Base-by-base conservation (phyloP, 176 grass and related monocot species). In the Oryza punctata region DNA sequence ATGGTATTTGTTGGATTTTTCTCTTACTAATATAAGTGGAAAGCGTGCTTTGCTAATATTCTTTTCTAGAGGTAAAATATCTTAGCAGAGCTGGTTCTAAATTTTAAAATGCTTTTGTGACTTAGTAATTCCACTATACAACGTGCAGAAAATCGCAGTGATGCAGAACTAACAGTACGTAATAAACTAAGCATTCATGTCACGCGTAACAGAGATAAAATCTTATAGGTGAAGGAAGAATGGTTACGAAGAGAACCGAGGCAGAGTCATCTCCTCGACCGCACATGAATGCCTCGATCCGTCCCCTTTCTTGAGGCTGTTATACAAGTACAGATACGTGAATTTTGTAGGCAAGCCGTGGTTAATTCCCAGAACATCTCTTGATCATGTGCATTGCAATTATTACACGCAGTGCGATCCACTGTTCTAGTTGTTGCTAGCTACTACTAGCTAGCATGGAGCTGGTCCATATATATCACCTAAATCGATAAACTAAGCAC, bases 251-350 rank as follows among this genome's bases (percentile, higher is more conserved):
- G 19, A 63, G 70, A 83, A 82, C 26, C 65, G 73, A 75, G 30
- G 60, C 75, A 38, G 75, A 69, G 81, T 19, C 67, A 86, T 92
- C 78, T 82, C 68, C 87, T 90, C 80, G 81, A 30, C 82, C 60
- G 54, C 82, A 86, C 88, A 86, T 87, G 88, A 57, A 90, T 91
- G 82, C 87, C 85, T 77, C 76, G 76, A 76, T 77, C 73, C 70
- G 54, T 67, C 72, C 78, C 78, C 73, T 32, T 77, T 44, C 78
- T 59, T 77, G 78, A 89, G 69, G 81, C 35, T 37, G 57, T 24
- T 61, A 61, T 11, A 61, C 57, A 11, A 61, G n/a, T 32, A 11
- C 13, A 1, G 38, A 24, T 41, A n/a, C 35, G 47, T 74, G 76
- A 82, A 70, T 81, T 76, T 89, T 76, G 82, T 75, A 46, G 83